Evolutionary conservation across 352 stramenopile genomes (phyloP).

Genomic region (Globisporangium radiosum): DNA sequence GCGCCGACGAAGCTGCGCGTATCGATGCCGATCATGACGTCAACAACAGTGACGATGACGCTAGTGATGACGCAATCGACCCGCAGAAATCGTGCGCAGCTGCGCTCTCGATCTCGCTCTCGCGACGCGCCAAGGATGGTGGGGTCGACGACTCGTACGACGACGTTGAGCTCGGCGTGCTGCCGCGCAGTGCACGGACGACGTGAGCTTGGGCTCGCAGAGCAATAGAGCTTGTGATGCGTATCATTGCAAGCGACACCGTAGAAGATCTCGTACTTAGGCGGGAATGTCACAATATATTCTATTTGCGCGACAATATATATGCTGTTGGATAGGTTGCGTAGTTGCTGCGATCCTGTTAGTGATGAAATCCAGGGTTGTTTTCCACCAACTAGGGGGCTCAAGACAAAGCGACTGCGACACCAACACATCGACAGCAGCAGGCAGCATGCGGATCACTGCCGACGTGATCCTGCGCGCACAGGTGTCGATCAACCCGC

Average conservation of each 20-base stretch:
- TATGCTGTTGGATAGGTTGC: not conserved
- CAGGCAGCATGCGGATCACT: constrained; percentile 71
- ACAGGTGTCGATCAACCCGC: constrained; percentile 86
- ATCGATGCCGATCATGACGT: constrained; percentile 2
- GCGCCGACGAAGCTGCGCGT: constrained; percentile 9
- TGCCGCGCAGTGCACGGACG: constrained; percentile 34
- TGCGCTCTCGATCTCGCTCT: constrained; percentile 35
- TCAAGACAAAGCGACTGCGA: not conserved
- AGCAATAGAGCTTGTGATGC: too few relatives aligned
- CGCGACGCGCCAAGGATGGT: constrained; percentile 27
- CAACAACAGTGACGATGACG: constrained; percentile 20
- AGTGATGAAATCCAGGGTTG: not conserved
- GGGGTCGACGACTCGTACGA: constrained; percentile 53
- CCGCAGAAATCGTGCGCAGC: constrained; percentile 19
- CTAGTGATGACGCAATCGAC: not conserved
- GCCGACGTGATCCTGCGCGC: constrained; percentile 87
- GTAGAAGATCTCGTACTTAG: not conserved
- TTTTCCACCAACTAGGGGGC: not conserved
- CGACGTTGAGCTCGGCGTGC: constrained; percentile 48
- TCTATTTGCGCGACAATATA: not conserved
- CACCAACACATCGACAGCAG: not conserved
- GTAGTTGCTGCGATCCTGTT: not conserved
- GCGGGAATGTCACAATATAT: not conserved
- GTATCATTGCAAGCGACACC: too few relatives aligned
- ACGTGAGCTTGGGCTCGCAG: constrained; percentile 9